Percentiles rank a stretch among this genome's conserved stretches.
Conservation (phyloP, 2,329 filamentous ascomycete species). For the Basipetospora chlamydospora region DNA sequence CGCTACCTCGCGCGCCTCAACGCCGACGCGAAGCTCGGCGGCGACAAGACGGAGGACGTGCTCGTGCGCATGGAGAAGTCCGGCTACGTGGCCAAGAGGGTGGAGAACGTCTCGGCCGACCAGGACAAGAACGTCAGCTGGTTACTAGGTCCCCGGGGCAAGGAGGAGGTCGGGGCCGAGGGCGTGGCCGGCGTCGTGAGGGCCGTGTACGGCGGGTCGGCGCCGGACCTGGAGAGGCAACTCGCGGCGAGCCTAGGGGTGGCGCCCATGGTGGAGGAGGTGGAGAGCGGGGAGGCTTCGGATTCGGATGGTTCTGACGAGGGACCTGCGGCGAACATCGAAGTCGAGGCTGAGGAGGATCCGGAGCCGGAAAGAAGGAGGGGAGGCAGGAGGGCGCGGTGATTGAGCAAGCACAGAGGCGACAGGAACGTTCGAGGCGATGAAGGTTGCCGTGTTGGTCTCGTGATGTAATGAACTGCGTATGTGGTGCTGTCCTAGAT, state of each 20-base stretch:
- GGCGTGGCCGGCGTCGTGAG: slow-evolving; percentile 59
- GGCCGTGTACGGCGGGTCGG: slow-evolving; percentile 39
- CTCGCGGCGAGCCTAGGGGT: slow-evolving; percentile 48
- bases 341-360: slow-evolving; percentile 6
- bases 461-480: too few species aligned
- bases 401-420: too few species aligned
- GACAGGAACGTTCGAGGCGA: too few species aligned
- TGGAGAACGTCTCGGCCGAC: slow-evolving; percentile 44
- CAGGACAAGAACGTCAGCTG: slow-evolving; percentile 71
- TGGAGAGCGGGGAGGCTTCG: too few species aligned
- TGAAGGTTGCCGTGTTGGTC: too few species aligned
- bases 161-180: slow-evolving; percentile 66
- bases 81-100: slow-evolving; percentile 64
- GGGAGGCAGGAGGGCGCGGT: too few species aligned
- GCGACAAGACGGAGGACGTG: slow-evolving; percentile 61
- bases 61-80: slow-evolving; percentile 65
- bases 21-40: slow-evolving; percentile 57
- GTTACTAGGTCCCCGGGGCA: slow-evolving; percentile 71
- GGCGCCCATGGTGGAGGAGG: slow-evolving; percentile 12
- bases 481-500: too few species aligned
- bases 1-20: slow-evolving; percentile 63
- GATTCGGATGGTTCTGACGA: too few species aligned
- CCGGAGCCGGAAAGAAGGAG: not conserved
- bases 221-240: slow-evolving; percentile 42
- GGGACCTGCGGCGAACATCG: too few species aligned